Evolutionary conservation across 805 yeast species (phyloP), one percentile per base, ranked within the genome.

Genomic region (Yamadazyma nakazawae): DNA sequence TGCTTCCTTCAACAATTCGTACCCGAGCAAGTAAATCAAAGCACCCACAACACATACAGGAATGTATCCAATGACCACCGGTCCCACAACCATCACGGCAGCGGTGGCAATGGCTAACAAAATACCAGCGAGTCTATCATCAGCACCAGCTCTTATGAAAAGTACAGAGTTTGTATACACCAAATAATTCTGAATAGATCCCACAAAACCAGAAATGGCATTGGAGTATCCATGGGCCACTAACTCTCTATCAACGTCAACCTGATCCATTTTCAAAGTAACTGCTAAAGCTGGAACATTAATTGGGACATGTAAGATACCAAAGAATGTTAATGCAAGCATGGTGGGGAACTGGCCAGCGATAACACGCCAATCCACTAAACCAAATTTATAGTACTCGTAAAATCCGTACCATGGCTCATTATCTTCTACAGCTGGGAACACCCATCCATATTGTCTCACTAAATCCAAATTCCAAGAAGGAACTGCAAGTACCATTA

Each of bases 1-100:
- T 0, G 97, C 88, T 64, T 94, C 99, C 46, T 85, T 82, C 54
- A 94, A 63, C 44, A 94, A 71, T 62, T 94, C 99, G 61, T 92
- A 87, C 1, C 99, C 99, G 41, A 94, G 73, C 48, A 94, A 68
- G 64, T 86, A 94, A 53, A 94, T 94, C 48, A 94, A 77, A 0
- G 97, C 81, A 0, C 97, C 98, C 21, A 94, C 99, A 34, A 94
- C 97, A 68, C 96, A 87, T 13, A 94, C 88, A 0, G 99, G 99
- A 41, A 94, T 94, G 60, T 72, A 88, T 0, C 97, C 96, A 59
- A 94, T 88, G n/a, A 92, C 83, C 1, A 78, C 86, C 0, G 98
- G 97, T 0, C 99, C 99, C 8, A 83, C 79, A 24, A 86, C 58
- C 96, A 94, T 86, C 9, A 94, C 83, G 1, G 76, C 77, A 17